Evolutionary conservation across 2,329 filamentous ascomycete genomes (phyloP).

Genomic region (Sclerotinia minor): DNA sequence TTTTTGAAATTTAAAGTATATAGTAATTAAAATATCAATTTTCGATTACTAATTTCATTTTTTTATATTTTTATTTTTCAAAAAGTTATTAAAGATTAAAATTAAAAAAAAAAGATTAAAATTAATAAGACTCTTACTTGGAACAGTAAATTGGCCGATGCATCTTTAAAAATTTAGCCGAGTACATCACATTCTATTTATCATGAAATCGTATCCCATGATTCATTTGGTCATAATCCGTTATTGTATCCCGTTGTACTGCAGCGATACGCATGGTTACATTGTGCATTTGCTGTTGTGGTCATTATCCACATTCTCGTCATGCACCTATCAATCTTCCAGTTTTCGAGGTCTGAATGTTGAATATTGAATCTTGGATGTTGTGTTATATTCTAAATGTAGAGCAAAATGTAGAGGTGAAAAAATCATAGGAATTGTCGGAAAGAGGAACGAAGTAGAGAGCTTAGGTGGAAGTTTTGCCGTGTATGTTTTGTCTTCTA

Average conservation of each 20-base stretch:
- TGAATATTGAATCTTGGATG: neutral
- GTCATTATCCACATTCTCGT: conserved; percentile 10
- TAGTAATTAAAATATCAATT: too few species aligned
- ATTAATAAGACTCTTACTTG: too few species aligned
- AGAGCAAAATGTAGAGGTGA: neutral
- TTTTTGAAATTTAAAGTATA: too few species aligned
- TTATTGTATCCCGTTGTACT: neutral
- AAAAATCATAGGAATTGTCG: neutral
- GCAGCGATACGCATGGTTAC: neutral
- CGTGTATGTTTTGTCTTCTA: neutral
- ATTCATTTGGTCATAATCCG: neutral
- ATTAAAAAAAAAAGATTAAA: too few species aligned
- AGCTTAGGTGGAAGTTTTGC: neutral
- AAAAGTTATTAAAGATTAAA: too few species aligned
- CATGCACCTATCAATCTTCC: neutral
- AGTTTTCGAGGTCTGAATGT: too few species aligned
- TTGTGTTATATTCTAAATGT: neutral
- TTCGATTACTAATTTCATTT: too few species aligned
- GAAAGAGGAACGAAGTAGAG: neutral
- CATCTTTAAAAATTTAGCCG: too few species aligned
- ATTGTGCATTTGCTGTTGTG: conserved; percentile 10
- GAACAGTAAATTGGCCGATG: too few species aligned
- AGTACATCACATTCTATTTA: neutral
- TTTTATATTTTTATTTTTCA: too few species aligned
- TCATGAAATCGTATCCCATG: neutral